Base-by-base conservation (phyloP, 2,329 filamentous ascomycete genomes). In the Penicillium hordei region DNA sequence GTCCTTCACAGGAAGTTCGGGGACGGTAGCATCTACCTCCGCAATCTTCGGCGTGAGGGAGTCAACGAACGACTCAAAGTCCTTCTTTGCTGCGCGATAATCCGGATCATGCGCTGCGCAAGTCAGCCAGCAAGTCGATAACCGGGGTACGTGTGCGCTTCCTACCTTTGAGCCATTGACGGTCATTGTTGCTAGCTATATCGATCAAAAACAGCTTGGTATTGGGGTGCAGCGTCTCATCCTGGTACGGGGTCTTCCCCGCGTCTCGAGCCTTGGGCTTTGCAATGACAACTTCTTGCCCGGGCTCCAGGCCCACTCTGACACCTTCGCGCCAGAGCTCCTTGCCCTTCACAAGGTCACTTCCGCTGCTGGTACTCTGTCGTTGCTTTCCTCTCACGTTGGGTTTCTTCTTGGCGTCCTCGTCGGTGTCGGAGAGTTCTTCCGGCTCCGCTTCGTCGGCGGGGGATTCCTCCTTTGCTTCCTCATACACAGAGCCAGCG, bases 1-100 rank as follows among this genome's bases (percentile, higher is more conserved):
- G 70, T 96, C 92, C 73, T 95, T 94, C 53, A 88, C 80, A 1
- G 93, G 93, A 23, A 96, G 78, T 66, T 96, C 91, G 0, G 93
- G 93, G 42, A 96, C 85, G 1, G 91, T 95, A 55, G 89, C 85
- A 71, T 97, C 93, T 39, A 83, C 81, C 58, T 88, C 85, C 21
- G 84, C 83, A 53, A 96, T 81, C 60, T 86, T 88, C 59, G 88
- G 81, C 1, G 89, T 90, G 39, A 94, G 79, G 10, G 80, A 80
- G 64, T 90, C 88, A 36, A 94, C 84, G 68, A 93, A 96, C 1
- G 85, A 84, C 48, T 90, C 85, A 82, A 90, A 96, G 72, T 96
- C 91, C 58, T 89, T 88, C 57, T 92, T 83, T 1, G 91, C 85
- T 54, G 86, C 82, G 58, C 92, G 84, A 72, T 90, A 96, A 66